A percentile compares a stretch with the other conserved stretches of the same genome.
Conservation (phyloP, 2,329 filamentous ascomycete species). For the Aaosphaeria pasadenensis region DNA sequence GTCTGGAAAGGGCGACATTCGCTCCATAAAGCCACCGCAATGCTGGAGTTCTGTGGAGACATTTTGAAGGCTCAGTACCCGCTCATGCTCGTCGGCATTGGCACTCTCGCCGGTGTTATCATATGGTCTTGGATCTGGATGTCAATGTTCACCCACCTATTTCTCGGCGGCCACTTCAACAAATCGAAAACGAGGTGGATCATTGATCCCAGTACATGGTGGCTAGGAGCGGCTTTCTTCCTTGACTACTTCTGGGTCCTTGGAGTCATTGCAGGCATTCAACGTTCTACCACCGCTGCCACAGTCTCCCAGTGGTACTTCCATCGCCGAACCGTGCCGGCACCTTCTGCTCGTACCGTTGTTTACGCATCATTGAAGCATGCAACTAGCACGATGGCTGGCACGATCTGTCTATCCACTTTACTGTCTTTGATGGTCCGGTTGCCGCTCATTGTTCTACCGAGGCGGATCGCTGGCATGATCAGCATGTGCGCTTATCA, state of each 20-base stretch:
- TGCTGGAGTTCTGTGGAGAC: slow-evolving; percentile 87
- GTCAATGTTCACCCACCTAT: slow-evolving; percentile 92
- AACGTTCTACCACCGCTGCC: slow-evolving; percentile 87
- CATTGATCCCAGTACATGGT: slow-evolving; percentile 88
- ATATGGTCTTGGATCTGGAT: slow-evolving; percentile 96
- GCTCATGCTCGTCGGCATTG: slow-evolving; percentile 79
- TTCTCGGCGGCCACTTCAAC: slow-evolving; percentile 84
- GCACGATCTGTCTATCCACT: slow-evolving; percentile 86
- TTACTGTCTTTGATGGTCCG: slow-evolving; percentile 77
- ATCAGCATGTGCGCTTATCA: slow-evolving; percentile 71
- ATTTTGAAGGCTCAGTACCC: slow-evolving; percentile 84
- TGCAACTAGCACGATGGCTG: slow-evolving; percentile 81
- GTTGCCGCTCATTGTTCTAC: slow-evolving; percentile 80
- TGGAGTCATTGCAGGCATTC: slow-evolving; percentile 80
- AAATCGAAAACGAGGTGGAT: slow-evolving; percentile 63
- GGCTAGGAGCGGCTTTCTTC: slow-evolving; percentile 88
- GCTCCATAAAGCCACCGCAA: slow-evolving; percentile 77
- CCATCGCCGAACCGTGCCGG: slow-evolving; percentile 78
- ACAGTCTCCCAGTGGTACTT: slow-evolving; percentile 99
- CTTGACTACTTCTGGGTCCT: slow-evolving; percentile 95
- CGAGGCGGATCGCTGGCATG: slow-evolving; percentile 67
- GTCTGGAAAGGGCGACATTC: slow-evolving; percentile 77
- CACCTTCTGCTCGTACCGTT: slow-evolving; percentile 74
- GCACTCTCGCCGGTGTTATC: slow-evolving; percentile 70
- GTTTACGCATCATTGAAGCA: slow-evolving; percentile 81